These are phyloP conservation scores for Tetrapisispora arboricola DNA, from an alignment of 805 yeast species.

Conservation along the genomic window DNA sequence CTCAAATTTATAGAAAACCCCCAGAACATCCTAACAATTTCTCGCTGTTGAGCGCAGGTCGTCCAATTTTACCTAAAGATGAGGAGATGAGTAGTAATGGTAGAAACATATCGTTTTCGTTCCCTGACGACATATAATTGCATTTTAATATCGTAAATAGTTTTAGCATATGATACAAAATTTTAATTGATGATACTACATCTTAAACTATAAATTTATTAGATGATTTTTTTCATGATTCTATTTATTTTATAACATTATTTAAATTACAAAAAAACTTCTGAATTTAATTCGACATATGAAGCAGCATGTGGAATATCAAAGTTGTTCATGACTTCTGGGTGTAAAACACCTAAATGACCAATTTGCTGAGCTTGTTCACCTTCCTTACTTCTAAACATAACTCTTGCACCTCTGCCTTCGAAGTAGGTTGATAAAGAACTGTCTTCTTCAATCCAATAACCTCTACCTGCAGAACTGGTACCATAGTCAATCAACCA, in stretches of 20 bases:
- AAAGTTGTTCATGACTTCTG: constrained; percentile 76
- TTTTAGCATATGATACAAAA: neutral
- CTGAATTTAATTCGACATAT: constrained; percentile 80
- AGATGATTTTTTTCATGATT: neutral
- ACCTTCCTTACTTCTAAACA: constrained; percentile 56
- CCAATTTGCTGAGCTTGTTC: constrained; percentile 58
- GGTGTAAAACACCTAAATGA: constrained; percentile 87
- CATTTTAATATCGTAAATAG: neutral
- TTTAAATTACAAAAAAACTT: constrained; percentile 55
- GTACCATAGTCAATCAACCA: constrained; percentile 53
- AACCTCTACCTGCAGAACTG: constrained; percentile 55
- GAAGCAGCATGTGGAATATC: constrained; percentile 92
- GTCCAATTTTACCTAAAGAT: constrained; percentile 21
- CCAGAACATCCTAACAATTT: constrained; percentile 13
- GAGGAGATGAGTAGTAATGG: constrained; percentile 17
- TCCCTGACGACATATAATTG: constrained; percentile 24
- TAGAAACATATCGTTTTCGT: constrained; percentile 16
- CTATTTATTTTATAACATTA: constrained; percentile 5
- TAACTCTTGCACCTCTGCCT: constrained; percentile 90
- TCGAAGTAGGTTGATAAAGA: constrained; percentile 77
- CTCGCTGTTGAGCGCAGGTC: constrained; percentile 25
- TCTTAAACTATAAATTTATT: neutral
- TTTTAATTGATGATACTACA: too few species aligned
- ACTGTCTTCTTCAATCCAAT: constrained; percentile 70
- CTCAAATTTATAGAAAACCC: constrained; percentile 1